Evolutionary conservation across 768 basidiomycete species (phyloP).

Genomic region (Filobasidium wieringae): DNA sequence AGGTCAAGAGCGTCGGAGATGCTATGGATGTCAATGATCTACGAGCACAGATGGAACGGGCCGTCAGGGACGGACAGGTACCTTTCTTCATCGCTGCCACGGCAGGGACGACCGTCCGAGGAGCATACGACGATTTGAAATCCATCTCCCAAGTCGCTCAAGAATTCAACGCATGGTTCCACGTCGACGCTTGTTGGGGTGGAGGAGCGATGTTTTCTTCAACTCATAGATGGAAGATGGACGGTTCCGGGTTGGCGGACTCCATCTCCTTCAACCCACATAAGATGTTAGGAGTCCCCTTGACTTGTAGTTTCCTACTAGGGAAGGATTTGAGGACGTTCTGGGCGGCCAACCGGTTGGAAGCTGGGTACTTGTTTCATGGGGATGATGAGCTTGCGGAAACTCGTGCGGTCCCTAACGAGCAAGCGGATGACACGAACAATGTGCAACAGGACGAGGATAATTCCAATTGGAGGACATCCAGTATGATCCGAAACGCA

Average conservation of each 20-base stretch:
- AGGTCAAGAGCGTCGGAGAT: constrained; percentile 14
- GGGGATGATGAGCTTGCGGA: neutral
- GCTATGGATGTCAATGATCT: constrained; percentile 17
- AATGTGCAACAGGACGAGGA: neutral
- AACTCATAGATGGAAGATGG: constrained; percentile 6
- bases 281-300: constrained; percentile 24
- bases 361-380: constrained; percentile 23
- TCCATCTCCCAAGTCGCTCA: constrained; percentile 17
- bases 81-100: constrained; percentile 27
- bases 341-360: constrained; percentile 18
- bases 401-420: neutral
- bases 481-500: neutral
- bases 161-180: constrained; percentile 18
- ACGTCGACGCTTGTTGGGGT: constrained; percentile 26
- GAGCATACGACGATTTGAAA: constrained; percentile 19
- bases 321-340: constrained; percentile 18
- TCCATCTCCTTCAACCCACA: constrained; percentile 20
- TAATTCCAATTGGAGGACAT: neutral
- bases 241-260: constrained; percentile 18
- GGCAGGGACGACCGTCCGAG: constrained; percentile 23
- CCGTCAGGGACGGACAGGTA: constrained; percentile 12
- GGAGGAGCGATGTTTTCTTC: constrained; percentile 19
- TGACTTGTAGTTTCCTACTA: constrained; percentile 22
- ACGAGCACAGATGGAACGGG: constrained; percentile 6
- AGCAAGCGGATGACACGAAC: neutral